Evolutionary conservation across 2,329 filamentous ascomycete species (phyloP), one percentile per base, ranked within the genome.

Genomic region (Claviceps quebecensis): DNA sequence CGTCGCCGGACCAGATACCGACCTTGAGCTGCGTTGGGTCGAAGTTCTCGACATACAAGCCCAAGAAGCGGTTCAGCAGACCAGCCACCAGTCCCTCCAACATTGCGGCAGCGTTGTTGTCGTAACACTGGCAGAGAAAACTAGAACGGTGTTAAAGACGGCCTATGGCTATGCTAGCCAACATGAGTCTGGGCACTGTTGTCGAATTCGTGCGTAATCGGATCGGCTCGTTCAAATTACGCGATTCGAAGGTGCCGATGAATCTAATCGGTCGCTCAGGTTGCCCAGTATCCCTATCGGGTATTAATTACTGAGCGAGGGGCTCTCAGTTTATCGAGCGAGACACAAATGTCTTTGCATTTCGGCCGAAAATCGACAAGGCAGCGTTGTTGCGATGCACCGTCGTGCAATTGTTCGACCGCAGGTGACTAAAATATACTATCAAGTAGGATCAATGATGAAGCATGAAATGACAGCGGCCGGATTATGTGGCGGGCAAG

Each of bases 11-110:
- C 93, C 91, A 98, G 63, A 98, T 98, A 56, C 94, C 93, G 56
- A 98, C 90, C 66, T 98, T 98, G 58, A 99, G 78, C 73, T 98
- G 93, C 63, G 88, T 86, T 51, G 93, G 88, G 69, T 99, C 93
- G 67, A 99, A 98, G 71, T 98, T 97, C 78, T 95, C 90, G 69
- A 99, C 91, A 69, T 98, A 98, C 86, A 97, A 95, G 77, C 93
- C 94, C 80, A 99, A 73, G 72, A 98, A 97, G 74, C 94, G 86
- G 75, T 98, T 98, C 61, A 99, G 84, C 75, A 99, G 77, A 71
- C 91, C 94, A 61, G 93, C 89, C 57, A 97, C 93, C 60, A 99
- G 78, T 60, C 90, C 87, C 78, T 98, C 93, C 72, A 99, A 81
- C 93, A 99, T 98, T 63, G 67, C 76, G 76, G 72, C 67, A 67